Base-by-base conservation (phyloP, 108 stramenopile species). In the Mediolabrus comicus region DNA sequence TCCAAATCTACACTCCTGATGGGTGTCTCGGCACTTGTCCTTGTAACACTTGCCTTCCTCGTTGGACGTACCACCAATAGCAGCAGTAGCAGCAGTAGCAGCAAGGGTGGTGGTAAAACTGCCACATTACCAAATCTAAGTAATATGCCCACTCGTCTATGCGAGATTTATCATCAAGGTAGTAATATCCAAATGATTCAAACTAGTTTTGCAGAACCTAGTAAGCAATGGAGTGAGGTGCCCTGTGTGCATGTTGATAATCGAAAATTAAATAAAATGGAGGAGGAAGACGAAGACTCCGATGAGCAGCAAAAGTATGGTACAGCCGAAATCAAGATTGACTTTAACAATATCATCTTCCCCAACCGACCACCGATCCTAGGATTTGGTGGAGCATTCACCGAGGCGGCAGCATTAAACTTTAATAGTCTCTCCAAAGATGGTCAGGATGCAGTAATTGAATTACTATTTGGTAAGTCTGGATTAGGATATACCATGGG, bases 361-460 rank as follows among this genome's bases (percentile, higher is more conserved):
- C 53, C 67, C 8, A 39, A 87, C n/a, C 79, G 86, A 4, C 3
- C 5, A 7, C 85, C 88, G 41, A 96, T 98, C 52, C 27, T 94
- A 5, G 98, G 98, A 26, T 98, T 98, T 77, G 98, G 98, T 0
- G 98, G 92, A 7, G 98, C 98, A 5, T 98, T 98, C 71, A 98
- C 98, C n/a, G 98, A 98, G 68, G 90, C 96, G 2, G 57, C 95
- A 7, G 86, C 92, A 12, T 69, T 92, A 51, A 96, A 97, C 63
- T 97, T 87, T 52, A 63, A 83, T 53, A 89, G 87, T 51, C 72
- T 98, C 31, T 83, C 81, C 13, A 30, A 83, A 17, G 49, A 58
- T 4, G 92, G 92, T 11, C 82, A 87, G 60, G 69, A 83, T 54
- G 74, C 88, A 35, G 85, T 96, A 6, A 72, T 97, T 83, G 94